Base-by-base conservation (phyloP, 2,329 filamentous ascomycete species). In the Aspergillus latus region DNA sequence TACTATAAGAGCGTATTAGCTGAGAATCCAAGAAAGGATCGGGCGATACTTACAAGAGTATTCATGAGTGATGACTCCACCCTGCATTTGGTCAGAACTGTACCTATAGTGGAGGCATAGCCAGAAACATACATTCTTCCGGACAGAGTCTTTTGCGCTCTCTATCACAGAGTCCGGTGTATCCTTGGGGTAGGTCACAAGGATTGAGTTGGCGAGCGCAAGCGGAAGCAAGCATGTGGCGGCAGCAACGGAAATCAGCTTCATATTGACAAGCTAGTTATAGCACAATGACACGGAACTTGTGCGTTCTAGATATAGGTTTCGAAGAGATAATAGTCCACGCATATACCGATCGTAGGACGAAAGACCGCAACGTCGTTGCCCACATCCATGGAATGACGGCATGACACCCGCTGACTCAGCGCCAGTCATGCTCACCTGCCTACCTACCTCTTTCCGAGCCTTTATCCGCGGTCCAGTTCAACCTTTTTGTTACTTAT, bases 21-120 rank as follows among this genome's bases (percentile, higher is more conserved):
- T 52, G 47, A 16, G 29, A 53, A 15, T 44, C 29, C 5, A 30
- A 9, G 4, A 32, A 26, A 42, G 29, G 10, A 5, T 42, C 3
- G 13, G 15, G 9, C 21, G 15, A 29, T 7, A 74, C 86, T 70
- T 81, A 91, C 88, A 85, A 16, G 37, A 32, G 73, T 90, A 94
- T 67, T 87, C 83, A 76, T 95, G 90, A 21, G 88, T 93, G 65
- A 96, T 90, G 49, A 83, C 75, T 40, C 90, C 90, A 49, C 89
- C 81, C 79, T 83, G 64, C 2, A 50, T 55, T 28, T 39, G 21
- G 54, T 32, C n/a, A 21, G 34, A 26, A 43, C 15, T 15, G 7
- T 6, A 32, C 9, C 6, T 28, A 39, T 37, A 36, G 30, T 8
- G 29, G 5, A 21, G 49, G 9, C 44, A 51, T 34, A 37, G 46